Evolutionary conservation across 2,329 filamentous ascomycete species (phyloP), one percentile per base, ranked within the genome.

Genomic region (Didymella keratinophila): DNA sequence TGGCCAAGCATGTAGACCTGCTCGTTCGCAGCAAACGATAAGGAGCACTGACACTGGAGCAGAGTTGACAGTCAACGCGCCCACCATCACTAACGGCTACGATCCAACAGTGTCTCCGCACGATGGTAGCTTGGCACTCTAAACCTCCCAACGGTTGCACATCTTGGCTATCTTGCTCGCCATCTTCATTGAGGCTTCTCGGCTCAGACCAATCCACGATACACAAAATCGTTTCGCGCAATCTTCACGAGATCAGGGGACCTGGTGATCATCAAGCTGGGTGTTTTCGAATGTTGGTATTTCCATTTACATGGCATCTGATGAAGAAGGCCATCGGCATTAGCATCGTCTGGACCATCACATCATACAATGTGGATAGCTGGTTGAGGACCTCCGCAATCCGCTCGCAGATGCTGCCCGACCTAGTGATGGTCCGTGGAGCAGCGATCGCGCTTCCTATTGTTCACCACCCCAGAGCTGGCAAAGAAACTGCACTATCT

Each of bases 351-450:
- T 52, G 23, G 28, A 43, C 20, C 27, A 14, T 20, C 25, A 12
- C 11, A 28, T 9, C 20, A 28, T 36, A 7, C 30, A 23, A 14
- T 14, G 21, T 44, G 14, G 37, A 52, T 18, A 18, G 37, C 30
- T 39, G 4, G 14, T 21, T 23, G 36, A 23, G 4, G 32, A 50
- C 51, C 46, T 37, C 41, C 36, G 37, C 45, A 41, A 32, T 49
- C 4, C 23, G 27, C 39, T 50, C 45, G 34, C 51, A 20, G 25
- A 50, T 30, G 56, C 45, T 58, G 41, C 34, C 34, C 12, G 27
- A 50, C 25, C 16, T 16, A 39, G 45, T 39, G 25, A 41, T 50
- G 25, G n/a, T 12, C 41, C 34, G 8, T 43, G 25, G 16, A 50
- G 34, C 23, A 41, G 42, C 41, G 25, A 41, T 36, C 34, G 45